These are phyloP conservation scores for Podaxis pistillaris DNA, from an alignment of 768 basidiomycete genomes.

Conservation along the genomic window DNA sequence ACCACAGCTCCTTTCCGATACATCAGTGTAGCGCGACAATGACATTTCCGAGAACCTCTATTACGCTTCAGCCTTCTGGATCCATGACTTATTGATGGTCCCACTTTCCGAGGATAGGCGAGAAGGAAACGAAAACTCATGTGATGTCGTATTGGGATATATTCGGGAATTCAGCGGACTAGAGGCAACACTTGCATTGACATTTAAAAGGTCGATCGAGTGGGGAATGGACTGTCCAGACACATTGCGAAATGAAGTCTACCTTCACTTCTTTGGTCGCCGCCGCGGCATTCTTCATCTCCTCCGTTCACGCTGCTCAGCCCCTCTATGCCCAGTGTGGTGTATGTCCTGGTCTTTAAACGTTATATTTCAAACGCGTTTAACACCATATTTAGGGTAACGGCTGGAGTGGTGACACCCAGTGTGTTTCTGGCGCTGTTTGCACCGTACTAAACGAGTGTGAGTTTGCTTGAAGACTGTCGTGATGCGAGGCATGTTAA, in stretches of 20 bases:
- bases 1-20: neutral
- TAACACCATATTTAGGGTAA: constrained; percentile 29
- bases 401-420: constrained; percentile 38
- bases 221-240: neutral
- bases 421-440: constrained; percentile 38
- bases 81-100: neutral
- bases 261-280: constrained; percentile 29
- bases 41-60: neutral
- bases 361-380: neutral
- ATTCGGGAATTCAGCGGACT: constrained; percentile 14
- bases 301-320: constrained; percentile 25
- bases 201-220: constrained; percentile 6
- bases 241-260: constrained; percentile 16
- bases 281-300: constrained; percentile 19
- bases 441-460: constrained; percentile 41
- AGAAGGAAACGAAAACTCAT: constrained; percentile 1
- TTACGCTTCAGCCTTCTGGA: neutral
- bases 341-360: constrained; percentile 22
- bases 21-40: neutral
- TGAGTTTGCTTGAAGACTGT: constrained; percentile 21
- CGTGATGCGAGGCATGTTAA: neutral
- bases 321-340: constrained; percentile 49
- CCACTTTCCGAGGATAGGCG: neutral
- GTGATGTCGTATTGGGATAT: constrained; percentile 10
- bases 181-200: neutral